phyloP scores from a whole-genome alignment of 768 basidiomycete species.

The Phylloporus sp. region DNA sequence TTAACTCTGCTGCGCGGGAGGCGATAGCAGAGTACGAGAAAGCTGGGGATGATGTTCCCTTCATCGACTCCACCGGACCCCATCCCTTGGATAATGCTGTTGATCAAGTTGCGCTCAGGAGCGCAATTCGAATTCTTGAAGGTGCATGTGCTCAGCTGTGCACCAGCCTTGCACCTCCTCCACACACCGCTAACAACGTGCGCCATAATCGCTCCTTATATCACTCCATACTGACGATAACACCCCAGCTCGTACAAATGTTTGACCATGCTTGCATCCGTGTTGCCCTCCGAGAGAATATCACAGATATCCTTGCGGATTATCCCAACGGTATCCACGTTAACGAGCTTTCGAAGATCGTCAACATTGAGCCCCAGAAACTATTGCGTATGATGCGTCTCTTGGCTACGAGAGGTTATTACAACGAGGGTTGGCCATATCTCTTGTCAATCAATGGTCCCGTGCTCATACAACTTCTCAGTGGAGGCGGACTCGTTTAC shows the following conservation, averaged over 20 bases:
- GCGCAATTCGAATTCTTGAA: constrained; percentile 27
- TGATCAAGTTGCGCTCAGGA: constrained; percentile 22
- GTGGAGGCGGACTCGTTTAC: constrained; percentile 30
- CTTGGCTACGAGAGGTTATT: constrained; percentile 28
- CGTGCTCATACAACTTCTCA: constrained; percentile 3
- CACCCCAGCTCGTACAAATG: constrained; percentile 22
- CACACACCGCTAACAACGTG: constrained; percentile 32
- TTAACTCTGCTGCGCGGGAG: constrained; percentile 29
- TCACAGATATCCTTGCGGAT: constrained; percentile 26
- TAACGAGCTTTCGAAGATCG: constrained; percentile 21
- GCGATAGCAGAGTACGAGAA: constrained; percentile 34
- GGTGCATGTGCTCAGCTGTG: constrained; percentile 37
- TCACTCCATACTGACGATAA: neutral
- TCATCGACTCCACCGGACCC: constrained; percentile 32
- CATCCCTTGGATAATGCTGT: constrained; percentile 34
- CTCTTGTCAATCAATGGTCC: neutral
- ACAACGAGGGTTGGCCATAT: constrained; percentile 29
- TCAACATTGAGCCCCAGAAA: constrained; percentile 23
- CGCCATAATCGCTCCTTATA: neutral
- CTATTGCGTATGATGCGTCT: constrained; percentile 30
- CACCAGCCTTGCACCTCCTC: constrained; percentile 32
- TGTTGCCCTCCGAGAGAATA: constrained; percentile 24
- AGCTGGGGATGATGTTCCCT: constrained; percentile 25
- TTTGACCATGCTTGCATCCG: constrained; percentile 29
- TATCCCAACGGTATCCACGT: constrained; percentile 32